Base-by-base conservation (phyloP, 805 yeast species). In the Candida railenensis region DNA sequence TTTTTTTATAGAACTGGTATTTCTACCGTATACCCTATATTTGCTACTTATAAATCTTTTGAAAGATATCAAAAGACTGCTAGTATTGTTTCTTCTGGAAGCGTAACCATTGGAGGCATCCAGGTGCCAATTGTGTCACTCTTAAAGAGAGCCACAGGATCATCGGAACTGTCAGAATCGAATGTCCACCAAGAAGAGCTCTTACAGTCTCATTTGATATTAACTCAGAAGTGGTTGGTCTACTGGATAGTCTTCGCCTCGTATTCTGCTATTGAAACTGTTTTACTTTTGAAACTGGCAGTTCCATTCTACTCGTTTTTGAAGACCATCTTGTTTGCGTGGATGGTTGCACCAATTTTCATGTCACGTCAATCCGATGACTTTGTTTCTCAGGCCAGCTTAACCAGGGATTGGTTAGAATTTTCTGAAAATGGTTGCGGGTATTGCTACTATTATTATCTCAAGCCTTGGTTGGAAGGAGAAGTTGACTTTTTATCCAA, bases 201-300 rank as follows among this genome's bases (percentile, higher is more conserved):
- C 2, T 44, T 64, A 41, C 65, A 61, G 45, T 42, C 43, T 22
- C 61, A 58, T 43, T 55, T 66, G 45, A 49, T 65, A 33, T 33
- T 58, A 4, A 52, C 68, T 37, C 70, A 72, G 51, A 68, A 75
- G 63, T 72, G 76, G 76, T 56, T 66, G 22, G 60, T 69, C 22
- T 69, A 86, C 63, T 89, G 96, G 96, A 70, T 85, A 11, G 81
- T 85, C 1, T 63, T 76, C 44, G 75, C 83, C 5, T 60, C 73
- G 37, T 53, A 69, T 7, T 62, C 66, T 1, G 53, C 66, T 11
- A 78, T 75, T 47, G 68, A 75, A 38, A 58, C 67, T 28, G 52
- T 79, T 16, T 63, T 76, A 8, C 67, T 78, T 18, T 43, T 87
- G n/a, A 56, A 73, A 36, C 57, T 65, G 28, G 51, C 76, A 34